A percentile compares a stretch with the other conserved stretches of the same genome.
Conservation (phyloP, 129 eudicot species). For the Silybum marianum region DNA sequence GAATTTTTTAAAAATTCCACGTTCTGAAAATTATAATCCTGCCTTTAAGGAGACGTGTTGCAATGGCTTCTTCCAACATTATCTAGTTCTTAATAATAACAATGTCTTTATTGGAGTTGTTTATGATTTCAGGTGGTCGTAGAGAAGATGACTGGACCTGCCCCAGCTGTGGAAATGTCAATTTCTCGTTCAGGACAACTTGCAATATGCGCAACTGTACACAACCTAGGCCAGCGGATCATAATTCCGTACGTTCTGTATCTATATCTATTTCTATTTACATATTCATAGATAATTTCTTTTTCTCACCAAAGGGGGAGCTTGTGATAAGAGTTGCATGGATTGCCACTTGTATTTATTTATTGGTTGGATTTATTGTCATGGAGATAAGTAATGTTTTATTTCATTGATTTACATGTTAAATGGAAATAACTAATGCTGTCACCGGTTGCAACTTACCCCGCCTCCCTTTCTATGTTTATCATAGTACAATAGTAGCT, state of each 20-base stretch:
- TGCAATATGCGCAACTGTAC: constrained; percentile 96
- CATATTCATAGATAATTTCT: background rate
- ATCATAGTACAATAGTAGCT: too few species aligned
- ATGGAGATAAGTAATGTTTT: background rate
- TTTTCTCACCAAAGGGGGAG: background rate
- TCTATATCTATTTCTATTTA: background rate
- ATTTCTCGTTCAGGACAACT: constrained; percentile 81
- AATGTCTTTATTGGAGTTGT: background rate
- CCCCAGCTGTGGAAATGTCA: constrained; percentile 91
- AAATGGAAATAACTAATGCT: too few species aligned
- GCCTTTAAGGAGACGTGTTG: background rate
- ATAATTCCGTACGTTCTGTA: constrained; percentile 55
- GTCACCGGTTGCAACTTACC: too few species aligned
- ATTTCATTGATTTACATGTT: too few species aligned
- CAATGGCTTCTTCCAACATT: background rate
- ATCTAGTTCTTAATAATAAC: background rate
- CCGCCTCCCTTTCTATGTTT: too few species aligned
- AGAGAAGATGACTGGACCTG: constrained; percentile 98
- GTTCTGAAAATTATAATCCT: background rate
- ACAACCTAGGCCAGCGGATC: constrained; percentile 90
- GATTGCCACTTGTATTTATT: background rate
- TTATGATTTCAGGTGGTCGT: constrained; percentile 65
- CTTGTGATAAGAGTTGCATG: background rate
- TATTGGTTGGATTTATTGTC: background rate
- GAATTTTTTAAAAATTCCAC: background rate